Evolutionary conservation across 2,329 filamentous ascomycete species (phyloP).

Genomic region (Xylaria sp.): DNA sequence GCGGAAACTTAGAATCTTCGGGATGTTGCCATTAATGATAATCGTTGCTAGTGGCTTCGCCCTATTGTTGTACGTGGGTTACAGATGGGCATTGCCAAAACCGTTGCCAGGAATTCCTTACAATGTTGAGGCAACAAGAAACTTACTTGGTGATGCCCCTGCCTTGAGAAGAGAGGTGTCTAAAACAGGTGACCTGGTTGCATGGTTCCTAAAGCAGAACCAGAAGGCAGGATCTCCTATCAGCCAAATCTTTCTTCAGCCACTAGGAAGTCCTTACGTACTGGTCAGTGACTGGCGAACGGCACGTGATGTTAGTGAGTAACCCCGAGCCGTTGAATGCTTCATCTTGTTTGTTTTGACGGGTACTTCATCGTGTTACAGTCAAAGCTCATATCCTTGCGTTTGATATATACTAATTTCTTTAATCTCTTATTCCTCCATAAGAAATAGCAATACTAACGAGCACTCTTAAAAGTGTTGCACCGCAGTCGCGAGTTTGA

Average conservation of each 20-base stretch:
- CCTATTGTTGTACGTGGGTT: conserved; percentile 20
- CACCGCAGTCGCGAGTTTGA: conserved; percentile 26
- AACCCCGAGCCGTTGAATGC: not conserved
- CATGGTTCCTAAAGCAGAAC: conserved; percentile 28
- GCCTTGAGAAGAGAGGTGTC: conserved; percentile 24
- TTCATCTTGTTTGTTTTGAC: not conserved
- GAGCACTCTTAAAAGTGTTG: conserved; percentile 12
- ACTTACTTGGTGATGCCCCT: conserved; percentile 31
- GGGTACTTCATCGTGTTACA: not conserved
- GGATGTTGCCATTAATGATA: conserved; percentile 9
- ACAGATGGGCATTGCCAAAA: conserved; percentile 37
- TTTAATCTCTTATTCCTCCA: not conserved
- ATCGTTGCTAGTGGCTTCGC: conserved; percentile 2
- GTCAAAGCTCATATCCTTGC: not conserved
- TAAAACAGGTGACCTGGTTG: conserved; percentile 14
- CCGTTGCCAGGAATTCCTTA: conserved; percentile 39
- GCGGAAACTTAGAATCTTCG: not conserved
- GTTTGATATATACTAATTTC: not conserved
- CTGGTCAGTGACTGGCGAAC: conserved; percentile 24
- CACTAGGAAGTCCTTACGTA: conserved; percentile 21
- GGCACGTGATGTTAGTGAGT: conserved; percentile 28
- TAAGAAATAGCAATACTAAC: not conserved
- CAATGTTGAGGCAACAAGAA: conserved; percentile 30
- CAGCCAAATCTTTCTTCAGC: conserved; percentile 25
- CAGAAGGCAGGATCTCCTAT: conserved; percentile 21